phyloP scores from a whole-genome alignment of 257 asterid species.

The Ehretia macrophylla region DNA sequence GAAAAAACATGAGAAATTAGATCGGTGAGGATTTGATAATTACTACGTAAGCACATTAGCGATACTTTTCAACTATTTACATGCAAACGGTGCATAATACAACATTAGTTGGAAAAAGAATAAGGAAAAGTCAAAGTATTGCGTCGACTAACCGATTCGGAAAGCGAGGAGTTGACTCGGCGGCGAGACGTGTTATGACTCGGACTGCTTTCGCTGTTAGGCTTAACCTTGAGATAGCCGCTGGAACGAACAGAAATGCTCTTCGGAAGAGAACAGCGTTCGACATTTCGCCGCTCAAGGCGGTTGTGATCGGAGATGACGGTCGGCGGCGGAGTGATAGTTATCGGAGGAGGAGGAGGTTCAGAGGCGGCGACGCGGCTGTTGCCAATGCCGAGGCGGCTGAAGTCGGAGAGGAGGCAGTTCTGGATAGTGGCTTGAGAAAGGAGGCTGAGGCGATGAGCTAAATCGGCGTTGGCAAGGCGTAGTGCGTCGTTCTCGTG shows the following conservation, averaged over 20 bases:
- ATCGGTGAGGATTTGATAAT: too few relatives aligned
- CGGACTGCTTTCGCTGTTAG: slow-evolving; percentile 16
- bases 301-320: background rate
- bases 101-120: background rate
- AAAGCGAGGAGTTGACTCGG: slow-evolving; percentile 20
- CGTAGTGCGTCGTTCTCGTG: slow-evolving; percentile 55
- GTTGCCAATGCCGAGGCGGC: slow-evolving; percentile 44
- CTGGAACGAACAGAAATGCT: slow-evolving; percentile 75
- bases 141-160: slow-evolving; percentile 42
- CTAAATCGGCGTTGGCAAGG: slow-evolving; percentile 60
- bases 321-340: slow-evolving; percentile 7
- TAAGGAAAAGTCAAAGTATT: background rate
- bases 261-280: slow-evolving; percentile 56
- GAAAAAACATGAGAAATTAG: too few relatives aligned
- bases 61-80: too few relatives aligned
- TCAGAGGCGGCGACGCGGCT: slow-evolving; percentile 25
- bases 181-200: slow-evolving; percentile 25
- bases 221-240: slow-evolving; percentile 49
- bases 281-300: slow-evolving; percentile 2
- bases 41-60: too few relatives aligned
- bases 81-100: too few relatives aligned
- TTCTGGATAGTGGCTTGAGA: slow-evolving; percentile 45
- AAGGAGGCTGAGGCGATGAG: slow-evolving; percentile 54
- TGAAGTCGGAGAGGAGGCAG: slow-evolving; percentile 59
- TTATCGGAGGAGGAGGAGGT: slow-evolving; percentile 18